A percentile compares a stretch with the other conserved stretches of the same genome.
These are phyloP conservation scores for Ustilago cynodontis DNA, from an alignment of 1,284 basidiomycete genomes.

Conservation along the genomic window DNA sequence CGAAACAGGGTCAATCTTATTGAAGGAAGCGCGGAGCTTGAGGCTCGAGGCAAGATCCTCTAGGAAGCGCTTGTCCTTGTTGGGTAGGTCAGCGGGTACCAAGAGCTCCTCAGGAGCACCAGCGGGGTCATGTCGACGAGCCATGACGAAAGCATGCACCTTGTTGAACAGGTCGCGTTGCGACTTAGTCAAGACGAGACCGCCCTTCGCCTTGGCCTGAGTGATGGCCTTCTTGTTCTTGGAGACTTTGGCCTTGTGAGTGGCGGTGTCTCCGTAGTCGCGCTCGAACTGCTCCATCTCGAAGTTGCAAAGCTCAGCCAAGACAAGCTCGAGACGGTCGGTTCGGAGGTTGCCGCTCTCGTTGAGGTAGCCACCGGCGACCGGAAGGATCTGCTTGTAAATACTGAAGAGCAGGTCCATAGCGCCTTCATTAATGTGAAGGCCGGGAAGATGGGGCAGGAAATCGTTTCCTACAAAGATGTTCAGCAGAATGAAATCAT, in stretches of 20 bases:
- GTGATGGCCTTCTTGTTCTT: slow-evolving; percentile 78
- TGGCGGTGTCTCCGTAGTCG: slow-evolving; percentile 84
- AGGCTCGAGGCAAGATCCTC: slow-evolving; percentile 55
- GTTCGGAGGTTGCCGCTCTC: slow-evolving; percentile 87
- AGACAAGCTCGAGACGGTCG: slow-evolving; percentile 83
- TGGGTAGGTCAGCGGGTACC: slow-evolving; percentile 47
- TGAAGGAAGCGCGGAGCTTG: slow-evolving; percentile 59
- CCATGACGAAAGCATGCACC: slow-evolving; percentile 82
- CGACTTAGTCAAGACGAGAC: slow-evolving; percentile 43
- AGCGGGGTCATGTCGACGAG: slow-evolving; percentile 79
- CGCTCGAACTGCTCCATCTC: slow-evolving; percentile 91
- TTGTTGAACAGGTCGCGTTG: slow-evolving; percentile 53
- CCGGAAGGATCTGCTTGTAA: slow-evolving; percentile 90
- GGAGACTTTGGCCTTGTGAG: slow-evolving; percentile 62
- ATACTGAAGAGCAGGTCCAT: slow-evolving; percentile 91
- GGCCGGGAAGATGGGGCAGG: slow-evolving; percentile 91
- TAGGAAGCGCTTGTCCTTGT: slow-evolving; percentile 59
- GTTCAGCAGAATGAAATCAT: slow-evolving; percentile 95
- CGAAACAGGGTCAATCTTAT: slow-evolving; percentile 62
- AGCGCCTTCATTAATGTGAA: slow-evolving; percentile 98
- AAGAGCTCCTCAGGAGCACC: slow-evolving; percentile 53
- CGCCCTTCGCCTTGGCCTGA: slow-evolving; percentile 79
- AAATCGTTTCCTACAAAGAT: slow-evolving; percentile 99
- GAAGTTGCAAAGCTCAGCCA: slow-evolving; percentile 87
- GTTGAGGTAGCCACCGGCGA: slow-evolving; percentile 91